Percentiles rank a stretch among this genome's conserved stretches.
phyloP scores from a whole-genome alignment of 2,329 filamentous ascomycete genomes.

The Talaromyces sp. region DNA sequence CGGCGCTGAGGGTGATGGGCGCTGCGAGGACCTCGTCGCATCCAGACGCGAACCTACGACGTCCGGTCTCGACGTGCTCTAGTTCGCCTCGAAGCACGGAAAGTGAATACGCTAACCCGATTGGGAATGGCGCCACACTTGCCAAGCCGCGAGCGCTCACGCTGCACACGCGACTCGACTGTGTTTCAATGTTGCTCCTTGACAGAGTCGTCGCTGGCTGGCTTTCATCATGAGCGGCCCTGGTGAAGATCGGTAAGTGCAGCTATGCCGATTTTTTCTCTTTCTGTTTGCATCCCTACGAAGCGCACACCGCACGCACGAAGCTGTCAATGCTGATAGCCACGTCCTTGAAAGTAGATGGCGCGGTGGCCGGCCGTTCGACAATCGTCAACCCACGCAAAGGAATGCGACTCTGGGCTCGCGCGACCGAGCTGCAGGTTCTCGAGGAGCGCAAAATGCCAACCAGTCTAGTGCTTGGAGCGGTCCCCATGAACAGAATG shows the following conservation, averaged over 20 bases:
- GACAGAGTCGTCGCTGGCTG: neutral
- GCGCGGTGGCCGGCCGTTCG: slow-evolving; percentile 34
- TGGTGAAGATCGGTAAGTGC: slow-evolving; percentile 32
- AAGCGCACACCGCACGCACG: neutral
- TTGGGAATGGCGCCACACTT: neutral
- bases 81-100: slow-evolving; percentile 10
- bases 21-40: slow-evolving; percentile 9
- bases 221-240: slow-evolving; percentile 31
- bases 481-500: slow-evolving; percentile 19
- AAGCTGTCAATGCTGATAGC: neutral
- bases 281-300: neutral
- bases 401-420: slow-evolving; percentile 26
- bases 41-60: slow-evolving; percentile 9
- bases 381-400: slow-evolving; percentile 33
- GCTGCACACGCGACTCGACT: neutral
- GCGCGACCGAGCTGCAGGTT: slow-evolving; percentile 26
- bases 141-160: neutral
- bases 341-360: slow-evolving; percentile 24
- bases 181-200: neutral
- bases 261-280: neutral
- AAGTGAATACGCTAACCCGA: neutral
- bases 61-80: slow-evolving; percentile 9
- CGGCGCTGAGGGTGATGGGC: neutral
- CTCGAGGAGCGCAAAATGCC: slow-evolving; percentile 26
- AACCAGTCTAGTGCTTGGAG: slow-evolving; percentile 24